A percentile compares a stretch with the other conserved stretches of the same genome.
Conservation (phyloP, 2,329 filamentous ascomycete genomes). For the Harringtonia aguacate region DNA sequence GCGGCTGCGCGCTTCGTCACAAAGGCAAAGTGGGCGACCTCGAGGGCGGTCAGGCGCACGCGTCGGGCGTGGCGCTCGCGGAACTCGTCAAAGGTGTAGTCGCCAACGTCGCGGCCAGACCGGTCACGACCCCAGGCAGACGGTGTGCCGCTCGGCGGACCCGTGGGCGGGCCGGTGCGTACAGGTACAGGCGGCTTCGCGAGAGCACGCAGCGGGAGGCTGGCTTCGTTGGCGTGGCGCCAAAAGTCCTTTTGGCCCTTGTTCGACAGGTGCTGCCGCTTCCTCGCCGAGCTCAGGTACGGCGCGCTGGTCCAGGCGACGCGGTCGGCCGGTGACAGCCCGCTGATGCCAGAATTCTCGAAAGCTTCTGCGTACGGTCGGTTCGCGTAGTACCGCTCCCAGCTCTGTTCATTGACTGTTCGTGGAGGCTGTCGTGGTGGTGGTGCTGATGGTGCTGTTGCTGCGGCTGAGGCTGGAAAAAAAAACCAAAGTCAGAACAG, state of each 20-base stretch:
- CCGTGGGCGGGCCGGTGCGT: too few relatives aligned
- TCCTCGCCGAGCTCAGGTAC: conserved; percentile 28
- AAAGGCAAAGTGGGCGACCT: conserved; percentile 34
- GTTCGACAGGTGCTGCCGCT: conserved; percentile 17
- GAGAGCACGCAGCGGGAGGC: conserved; percentile 35
- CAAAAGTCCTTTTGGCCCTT: conserved; percentile 47
- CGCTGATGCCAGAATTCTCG: conserved; percentile 32
- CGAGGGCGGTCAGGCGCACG: conserved; percentile 30
- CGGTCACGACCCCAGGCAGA: conserved; percentile 39
- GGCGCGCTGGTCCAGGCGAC: conserved; percentile 36
- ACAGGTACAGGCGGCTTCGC: background rate
- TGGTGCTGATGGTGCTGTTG: conserved; percentile 2
- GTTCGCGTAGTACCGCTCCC: conserved; percentile 35
- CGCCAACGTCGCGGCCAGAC: conserved; percentile 35
- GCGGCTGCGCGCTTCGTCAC: conserved; percentile 22
- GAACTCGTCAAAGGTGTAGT: conserved; percentile 36
- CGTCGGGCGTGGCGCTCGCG: conserved; percentile 30
- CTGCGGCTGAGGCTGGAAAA: background rate
- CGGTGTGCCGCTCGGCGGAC: conserved; percentile 11
- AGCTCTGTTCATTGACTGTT: conserved; percentile 38
- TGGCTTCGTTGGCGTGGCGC: conserved; percentile 43
- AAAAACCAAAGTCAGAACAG: background rate
- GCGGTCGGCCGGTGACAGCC: conserved; percentile 35
- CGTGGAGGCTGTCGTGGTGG: conserved; percentile 22
- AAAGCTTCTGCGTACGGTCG: conserved; percentile 36